Evolutionary conservation across 2,329 filamentous ascomycete genomes (phyloP).

Genomic region (Colletotrichum spinosum): DNA sequence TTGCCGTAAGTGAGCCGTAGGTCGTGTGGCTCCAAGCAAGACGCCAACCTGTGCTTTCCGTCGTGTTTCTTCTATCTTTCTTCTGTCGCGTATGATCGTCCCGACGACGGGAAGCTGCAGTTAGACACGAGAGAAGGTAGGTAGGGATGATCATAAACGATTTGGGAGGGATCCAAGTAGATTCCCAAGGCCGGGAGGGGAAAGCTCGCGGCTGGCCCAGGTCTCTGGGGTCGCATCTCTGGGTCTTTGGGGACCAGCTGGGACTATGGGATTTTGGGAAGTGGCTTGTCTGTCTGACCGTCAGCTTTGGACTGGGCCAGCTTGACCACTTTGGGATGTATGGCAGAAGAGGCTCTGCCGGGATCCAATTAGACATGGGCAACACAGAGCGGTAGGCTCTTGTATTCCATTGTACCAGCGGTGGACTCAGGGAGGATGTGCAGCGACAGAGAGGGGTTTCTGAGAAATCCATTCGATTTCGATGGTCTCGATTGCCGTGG

Average conservation of each 20-base stretch:
- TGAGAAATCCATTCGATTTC: slow-evolving; percentile 13
- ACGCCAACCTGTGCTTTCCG: slow-evolving; percentile 5
- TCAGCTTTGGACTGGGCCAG: slow-evolving; percentile 18
- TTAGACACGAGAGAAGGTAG: slow-evolving; percentile 3
- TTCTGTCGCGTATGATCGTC: slow-evolving; percentile 30
- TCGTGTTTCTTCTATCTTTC: slow-evolving; percentile 5
- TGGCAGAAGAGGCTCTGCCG: slow-evolving; percentile 20
- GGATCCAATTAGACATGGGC: slow-evolving; percentile 16
- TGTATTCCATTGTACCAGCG: slow-evolving; percentile 8
- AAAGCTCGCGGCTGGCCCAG: slow-evolving; percentile 16
- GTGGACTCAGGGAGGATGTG: not conserved
- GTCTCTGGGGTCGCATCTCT: slow-evolving; percentile 13
- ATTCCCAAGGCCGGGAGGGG: slow-evolving; percentile 20
- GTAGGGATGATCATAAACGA: slow-evolving; percentile 25
- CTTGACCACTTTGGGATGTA: slow-evolving; percentile 8
- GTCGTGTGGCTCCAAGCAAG: not conserved
- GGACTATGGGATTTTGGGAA: slow-evolving; percentile 31
- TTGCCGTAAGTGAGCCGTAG: not conserved
- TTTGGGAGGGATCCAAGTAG: slow-evolving; percentile 26
- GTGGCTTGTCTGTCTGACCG: slow-evolving; percentile 31
- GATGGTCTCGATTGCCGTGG: slow-evolving; percentile 21
- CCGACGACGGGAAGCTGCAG: slow-evolving; percentile 25
- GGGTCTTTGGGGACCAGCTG: slow-evolving; percentile 17
- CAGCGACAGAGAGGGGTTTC: slow-evolving; percentile 3
- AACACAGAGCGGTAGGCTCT: not conserved